A percentile compares a stretch with the other conserved stretches of the same genome.
These are phyloP conservation scores for Lactifluus hygrophoroides DNA, from an alignment of 768 basidiomycete species.

Conservation along the genomic window DNA sequence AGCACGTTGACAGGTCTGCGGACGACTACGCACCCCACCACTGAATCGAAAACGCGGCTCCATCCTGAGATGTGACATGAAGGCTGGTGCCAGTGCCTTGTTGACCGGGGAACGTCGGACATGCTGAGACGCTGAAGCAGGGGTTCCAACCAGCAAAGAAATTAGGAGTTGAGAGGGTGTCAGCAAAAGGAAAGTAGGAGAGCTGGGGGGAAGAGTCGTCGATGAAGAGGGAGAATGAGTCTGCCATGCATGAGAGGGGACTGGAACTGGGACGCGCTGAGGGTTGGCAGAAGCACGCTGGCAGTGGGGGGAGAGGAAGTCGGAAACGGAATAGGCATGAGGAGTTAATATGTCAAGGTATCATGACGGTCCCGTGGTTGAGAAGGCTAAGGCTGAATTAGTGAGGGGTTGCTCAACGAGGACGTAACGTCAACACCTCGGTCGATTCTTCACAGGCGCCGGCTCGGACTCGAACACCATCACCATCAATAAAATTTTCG, in stretches of 20 bases:
- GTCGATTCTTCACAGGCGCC: too few relatives aligned
- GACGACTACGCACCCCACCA: conserved; percentile 53
- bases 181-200: conserved; percentile 50
- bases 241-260: conserved; percentile 31
- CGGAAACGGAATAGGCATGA: conserved; percentile 9
- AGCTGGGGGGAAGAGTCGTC: conserved; percentile 62
- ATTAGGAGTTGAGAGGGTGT: conserved; percentile 41
- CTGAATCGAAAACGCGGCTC: conserved; percentile 44
- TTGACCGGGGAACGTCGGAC: conserved; percentile 33
- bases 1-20: neutral
- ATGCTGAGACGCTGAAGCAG: conserved; percentile 45
- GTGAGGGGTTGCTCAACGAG: too few relatives aligned
- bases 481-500: neutral
- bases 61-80: conserved; percentile 54
- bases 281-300: neutral
- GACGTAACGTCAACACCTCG: too few relatives aligned
- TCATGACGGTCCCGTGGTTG: neutral
- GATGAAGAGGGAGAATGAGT: conserved; percentile 36
- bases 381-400: neutral
- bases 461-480: too few relatives aligned
- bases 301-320: neutral
- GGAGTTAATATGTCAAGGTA: conserved; percentile 13
- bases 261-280: neutral
- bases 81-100: conserved; percentile 47
- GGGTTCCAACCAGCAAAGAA: conserved; percentile 60